These are phyloP conservation scores for Phytophthora foliorum DNA, from an alignment of 352 stramenopile genomes.

Conservation along the genomic window DNA sequence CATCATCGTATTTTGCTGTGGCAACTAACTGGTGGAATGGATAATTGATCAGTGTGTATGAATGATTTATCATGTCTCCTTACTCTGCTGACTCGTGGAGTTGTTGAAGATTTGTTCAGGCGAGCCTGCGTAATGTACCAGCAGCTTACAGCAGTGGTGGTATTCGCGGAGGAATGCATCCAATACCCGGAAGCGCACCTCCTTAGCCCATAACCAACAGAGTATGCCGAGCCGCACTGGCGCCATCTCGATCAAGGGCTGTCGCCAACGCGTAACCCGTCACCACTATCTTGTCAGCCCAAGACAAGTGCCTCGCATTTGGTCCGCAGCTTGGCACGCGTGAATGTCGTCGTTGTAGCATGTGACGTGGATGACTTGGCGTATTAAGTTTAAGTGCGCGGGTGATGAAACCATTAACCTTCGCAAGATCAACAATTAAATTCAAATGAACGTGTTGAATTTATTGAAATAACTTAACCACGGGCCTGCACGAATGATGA, in stretches of 20 bases:
- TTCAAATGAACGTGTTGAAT: too few species aligned
- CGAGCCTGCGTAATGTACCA: slow-evolving; percentile 90
- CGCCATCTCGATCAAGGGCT: slow-evolving; percentile 57
- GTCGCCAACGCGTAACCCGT: background rate
- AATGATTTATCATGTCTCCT: slow-evolving; percentile 43
- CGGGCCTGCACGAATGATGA: too few species aligned
- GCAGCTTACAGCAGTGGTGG: slow-evolving; percentile 47
- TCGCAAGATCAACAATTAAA: too few species aligned
- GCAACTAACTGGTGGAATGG: slow-evolving; percentile 19
- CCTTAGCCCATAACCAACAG: slow-evolving; percentile 68
- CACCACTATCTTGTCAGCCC: too few species aligned
- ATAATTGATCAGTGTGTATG: slow-evolving; percentile 10
- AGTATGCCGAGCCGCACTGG: slow-evolving; percentile 52
- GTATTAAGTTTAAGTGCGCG: too few species aligned
- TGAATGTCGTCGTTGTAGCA: too few species aligned
- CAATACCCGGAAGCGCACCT: slow-evolving; percentile 59
- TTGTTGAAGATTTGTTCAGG: slow-evolving; percentile 95
- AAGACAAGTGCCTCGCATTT: too few species aligned
- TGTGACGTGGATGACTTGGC: too few species aligned
- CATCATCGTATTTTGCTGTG: slow-evolving; percentile 23
- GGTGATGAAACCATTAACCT: too few species aligned
- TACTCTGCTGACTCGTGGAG: slow-evolving; percentile 84
- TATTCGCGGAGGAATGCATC: slow-evolving; percentile 47
- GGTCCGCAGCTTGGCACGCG: too few species aligned
- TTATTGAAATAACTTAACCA: too few species aligned